Evolutionary conservation across 495 filamentous ascomycete genomes (phyloP).

Genomic region (Aspergillus haitiensis): DNA sequence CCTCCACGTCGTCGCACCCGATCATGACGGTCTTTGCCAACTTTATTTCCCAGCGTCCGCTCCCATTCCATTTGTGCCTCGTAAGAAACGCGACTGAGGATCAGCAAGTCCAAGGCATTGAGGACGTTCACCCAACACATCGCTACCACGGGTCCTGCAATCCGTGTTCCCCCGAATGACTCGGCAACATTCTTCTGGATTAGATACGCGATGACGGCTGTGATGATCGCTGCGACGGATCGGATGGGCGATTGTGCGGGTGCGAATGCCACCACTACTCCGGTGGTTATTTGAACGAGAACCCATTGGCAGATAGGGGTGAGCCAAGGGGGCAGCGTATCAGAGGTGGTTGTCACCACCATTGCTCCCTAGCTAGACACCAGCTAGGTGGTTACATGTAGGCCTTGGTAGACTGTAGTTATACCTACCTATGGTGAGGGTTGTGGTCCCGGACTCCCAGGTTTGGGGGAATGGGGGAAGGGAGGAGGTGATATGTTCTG

Average conservation of each 20-base stretch:
- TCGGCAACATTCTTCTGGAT: constrained; percentile 10
- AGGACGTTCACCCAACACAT: constrained; percentile 31
- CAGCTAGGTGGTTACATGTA: too few relatives aligned
- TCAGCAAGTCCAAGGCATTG: constrained; percentile 26
- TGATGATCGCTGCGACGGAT: constrained; percentile 1
- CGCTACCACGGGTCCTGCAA: constrained; percentile 22
- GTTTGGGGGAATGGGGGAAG: too few relatives aligned
- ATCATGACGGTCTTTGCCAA: too few relatives aligned
- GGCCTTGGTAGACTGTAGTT: too few relatives aligned
- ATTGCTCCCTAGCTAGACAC: too few relatives aligned
- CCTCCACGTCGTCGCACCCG: too few relatives aligned
- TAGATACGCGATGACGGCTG: constrained; percentile 6
- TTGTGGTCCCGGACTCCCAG: too few relatives aligned
- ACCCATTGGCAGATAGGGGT: constrained; percentile 18
- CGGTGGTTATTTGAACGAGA: constrained; percentile 19
- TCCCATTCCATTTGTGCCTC: constrained; percentile 21
- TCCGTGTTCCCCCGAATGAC: constrained; percentile 9
- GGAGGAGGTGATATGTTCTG: too few relatives aligned
- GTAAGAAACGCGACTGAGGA: constrained; percentile 23
- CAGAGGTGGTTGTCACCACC: background rate
- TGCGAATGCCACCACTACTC: constrained; percentile 17
- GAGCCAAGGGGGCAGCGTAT: constrained; percentile 10
- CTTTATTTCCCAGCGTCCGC: background rate
- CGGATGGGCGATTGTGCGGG: constrained; percentile 14
- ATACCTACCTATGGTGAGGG: too few relatives aligned